A percentile compares a stretch with the other conserved stretches of the same genome.
Evolutionary conservation across 1,284 basidiomycete species (phyloP).

Genomic region (Rhodotorula sp.): DNA sequence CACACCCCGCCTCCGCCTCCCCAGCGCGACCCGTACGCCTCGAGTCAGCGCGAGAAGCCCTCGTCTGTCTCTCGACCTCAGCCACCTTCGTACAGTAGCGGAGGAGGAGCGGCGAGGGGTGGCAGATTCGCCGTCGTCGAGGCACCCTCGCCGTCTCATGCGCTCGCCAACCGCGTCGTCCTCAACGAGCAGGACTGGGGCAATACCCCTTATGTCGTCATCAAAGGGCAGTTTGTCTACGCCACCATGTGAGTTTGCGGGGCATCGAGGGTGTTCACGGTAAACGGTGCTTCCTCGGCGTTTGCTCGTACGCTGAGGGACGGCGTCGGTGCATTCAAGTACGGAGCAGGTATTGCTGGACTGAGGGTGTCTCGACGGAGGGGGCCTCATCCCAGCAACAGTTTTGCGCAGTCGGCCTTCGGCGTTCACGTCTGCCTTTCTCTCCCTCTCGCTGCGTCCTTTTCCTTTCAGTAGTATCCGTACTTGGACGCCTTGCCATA

Average conservation of each 20-base stretch:
- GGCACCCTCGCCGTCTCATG: slow-evolving; percentile 57
- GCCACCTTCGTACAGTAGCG: background rate
- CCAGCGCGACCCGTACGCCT: slow-evolving; percentile 1
- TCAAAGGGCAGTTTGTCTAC: slow-evolving; percentile 41
- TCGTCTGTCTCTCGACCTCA: background rate
- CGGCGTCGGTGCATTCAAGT: too few relatives aligned
- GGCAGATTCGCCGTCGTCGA: slow-evolving; percentile 50
- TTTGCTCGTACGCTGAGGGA: too few relatives aligned
- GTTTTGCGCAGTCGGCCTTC: background rate
- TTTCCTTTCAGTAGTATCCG: too few relatives aligned
- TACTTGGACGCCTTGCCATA: too few relatives aligned
- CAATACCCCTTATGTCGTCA: slow-evolving; percentile 33
- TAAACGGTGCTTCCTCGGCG: too few relatives aligned
- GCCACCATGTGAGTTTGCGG: slow-evolving; percentile 28
- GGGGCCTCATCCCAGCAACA: too few relatives aligned
- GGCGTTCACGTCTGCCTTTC: too few relatives aligned
- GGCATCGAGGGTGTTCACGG: too few relatives aligned
- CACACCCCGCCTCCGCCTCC: background rate
- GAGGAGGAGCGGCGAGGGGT: background rate
- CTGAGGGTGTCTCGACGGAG: too few relatives aligned
- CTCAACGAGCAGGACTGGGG: slow-evolving; percentile 72
- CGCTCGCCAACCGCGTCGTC: slow-evolving; percentile 76
- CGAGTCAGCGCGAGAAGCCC: background rate
- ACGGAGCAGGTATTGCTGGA: too few relatives aligned
- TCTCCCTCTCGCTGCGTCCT: too few relatives aligned